Conservation (phyloP, 495 filamentous ascomycete species). For the Penicillium turbatum region DNA sequence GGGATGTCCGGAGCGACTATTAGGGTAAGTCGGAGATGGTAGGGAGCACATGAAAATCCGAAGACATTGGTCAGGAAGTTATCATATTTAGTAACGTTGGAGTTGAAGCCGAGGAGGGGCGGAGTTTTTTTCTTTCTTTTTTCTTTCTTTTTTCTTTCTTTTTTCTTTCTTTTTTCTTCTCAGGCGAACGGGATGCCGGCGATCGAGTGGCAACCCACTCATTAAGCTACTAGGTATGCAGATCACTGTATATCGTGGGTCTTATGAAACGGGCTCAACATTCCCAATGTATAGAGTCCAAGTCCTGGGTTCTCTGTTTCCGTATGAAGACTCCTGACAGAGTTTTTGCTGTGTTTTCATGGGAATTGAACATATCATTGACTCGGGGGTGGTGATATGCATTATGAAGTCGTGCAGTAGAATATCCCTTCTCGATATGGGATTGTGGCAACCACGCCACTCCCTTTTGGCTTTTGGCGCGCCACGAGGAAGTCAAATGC, state of each 20-base stretch:
- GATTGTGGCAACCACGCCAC: slow-evolving; percentile 16
- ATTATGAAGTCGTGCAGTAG: background rate
- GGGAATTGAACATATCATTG: no score
- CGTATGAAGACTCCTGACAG: no score
- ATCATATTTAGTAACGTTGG: background rate
- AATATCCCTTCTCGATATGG: slow-evolving; percentile 8
- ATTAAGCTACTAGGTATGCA: slow-evolving; percentile 10
- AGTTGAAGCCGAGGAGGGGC: background rate
- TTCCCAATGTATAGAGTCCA: background rate
- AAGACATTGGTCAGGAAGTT: background rate
- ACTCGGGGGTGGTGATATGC: background rate
- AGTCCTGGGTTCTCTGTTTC: background rate
- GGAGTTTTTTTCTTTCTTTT: background rate
- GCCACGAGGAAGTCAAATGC: background rate
- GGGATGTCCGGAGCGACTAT: background rate
- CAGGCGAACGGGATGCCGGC: background rate
- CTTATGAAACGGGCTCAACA: background rate
- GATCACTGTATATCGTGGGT: slow-evolving; percentile 5
- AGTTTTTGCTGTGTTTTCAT: no score
- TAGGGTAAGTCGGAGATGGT: background rate
- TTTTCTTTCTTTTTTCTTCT: background rate
- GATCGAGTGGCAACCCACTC: slow-evolving; percentile 1
- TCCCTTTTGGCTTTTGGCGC: background rate
- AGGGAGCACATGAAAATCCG: background rate
- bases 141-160: background rate